Percentiles rank a stretch among this genome's conserved stretches.
phyloP scores from a whole-genome alignment of 768 basidiomycete species.

The Lentinula raphanica region DNA sequence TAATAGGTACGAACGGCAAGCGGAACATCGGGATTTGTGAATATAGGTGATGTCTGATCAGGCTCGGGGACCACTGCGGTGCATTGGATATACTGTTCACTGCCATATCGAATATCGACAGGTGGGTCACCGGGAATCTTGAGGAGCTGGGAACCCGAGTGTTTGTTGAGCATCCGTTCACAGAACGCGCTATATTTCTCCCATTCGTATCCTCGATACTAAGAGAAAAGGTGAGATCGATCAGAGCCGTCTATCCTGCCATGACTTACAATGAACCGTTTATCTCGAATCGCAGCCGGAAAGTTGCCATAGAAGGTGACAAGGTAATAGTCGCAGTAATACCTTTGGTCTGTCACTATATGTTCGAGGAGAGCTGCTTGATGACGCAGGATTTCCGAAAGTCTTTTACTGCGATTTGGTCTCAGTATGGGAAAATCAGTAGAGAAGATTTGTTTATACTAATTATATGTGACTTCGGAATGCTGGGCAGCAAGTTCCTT shows the following conservation, averaged over 20 bases:
- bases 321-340: slow-evolving; percentile 90
- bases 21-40: slow-evolving; percentile 82
- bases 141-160: slow-evolving; percentile 77
- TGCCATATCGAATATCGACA: slow-evolving; percentile 74
- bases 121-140: slow-evolving; percentile 71
- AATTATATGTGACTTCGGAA: slow-evolving; percentile 84
- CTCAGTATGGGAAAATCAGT: slow-evolving; percentile 9
- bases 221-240: slow-evolving; percentile 5
- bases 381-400: slow-evolving; percentile 82
- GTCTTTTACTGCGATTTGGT: slow-evolving; percentile 47
- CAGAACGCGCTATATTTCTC: slow-evolving; percentile 89
- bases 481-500: slow-evolving; percentile 89
- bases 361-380: slow-evolving; percentile 85
- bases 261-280: slow-evolving; percentile 78
- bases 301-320: slow-evolving; percentile 93
- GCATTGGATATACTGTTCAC: slow-evolving; percentile 84
- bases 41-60: slow-evolving; percentile 68
- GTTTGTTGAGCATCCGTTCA: slow-evolving; percentile 88
- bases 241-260: background rate
- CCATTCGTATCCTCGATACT: slow-evolving; percentile 95
- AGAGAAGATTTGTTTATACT: slow-evolving; percentile 41
- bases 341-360: slow-evolving; percentile 76
- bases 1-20: slow-evolving; percentile 78
- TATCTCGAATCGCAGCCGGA: slow-evolving; percentile 77
- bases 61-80: slow-evolving; percentile 83